Evolutionary conservation across 208 protist species (phyloP).

Genomic region (Crithidia acanthocephali): DNA sequence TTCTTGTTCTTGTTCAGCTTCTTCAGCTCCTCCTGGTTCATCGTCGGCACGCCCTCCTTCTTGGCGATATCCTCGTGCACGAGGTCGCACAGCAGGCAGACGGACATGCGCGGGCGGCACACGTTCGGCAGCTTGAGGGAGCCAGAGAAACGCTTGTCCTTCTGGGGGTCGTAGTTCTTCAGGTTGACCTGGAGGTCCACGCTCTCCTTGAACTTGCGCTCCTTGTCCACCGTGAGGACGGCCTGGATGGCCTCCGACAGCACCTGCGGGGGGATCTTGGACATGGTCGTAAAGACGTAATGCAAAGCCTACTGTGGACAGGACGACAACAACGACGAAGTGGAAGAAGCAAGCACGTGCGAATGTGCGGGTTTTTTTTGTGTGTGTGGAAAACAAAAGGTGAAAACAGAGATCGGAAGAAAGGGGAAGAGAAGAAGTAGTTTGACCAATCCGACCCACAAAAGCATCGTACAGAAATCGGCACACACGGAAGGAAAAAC

Average conservation of each 20-base stretch:
- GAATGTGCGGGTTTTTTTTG: not conserved
- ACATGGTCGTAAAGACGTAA: conserved; percentile 55
- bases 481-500: too few species aligned
- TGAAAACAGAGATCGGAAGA: too few species aligned
- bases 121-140: conserved; percentile 95
- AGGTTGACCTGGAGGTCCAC: conserved; percentile 99
- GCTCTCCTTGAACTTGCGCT: conserved; percentile 98
- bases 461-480: too few species aligned
- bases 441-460: too few species aligned
- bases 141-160: conserved; percentile 99
- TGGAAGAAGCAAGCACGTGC: not conserved
- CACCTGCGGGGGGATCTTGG: conserved; percentile 84
- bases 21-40: conserved; percentile 98
- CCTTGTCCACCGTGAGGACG: conserved; percentile 76
- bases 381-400: too few species aligned
- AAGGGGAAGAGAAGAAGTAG: too few species aligned
- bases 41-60: conserved; percentile 91
- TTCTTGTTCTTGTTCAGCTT: conserved; percentile 99
- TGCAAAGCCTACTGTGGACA: conserved; percentile 14
- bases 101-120: conserved; percentile 92
- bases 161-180: conserved; percentile 99
- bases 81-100: conserved; percentile 98
- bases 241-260: conserved; percentile 88
- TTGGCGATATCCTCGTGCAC: conserved; percentile 96
- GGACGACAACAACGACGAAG: too few species aligned